These are phyloP conservation scores for Chloris gayana DNA, from an alignment of 176 grass and related monocot genomes.

Conservation along the genomic window DNA sequence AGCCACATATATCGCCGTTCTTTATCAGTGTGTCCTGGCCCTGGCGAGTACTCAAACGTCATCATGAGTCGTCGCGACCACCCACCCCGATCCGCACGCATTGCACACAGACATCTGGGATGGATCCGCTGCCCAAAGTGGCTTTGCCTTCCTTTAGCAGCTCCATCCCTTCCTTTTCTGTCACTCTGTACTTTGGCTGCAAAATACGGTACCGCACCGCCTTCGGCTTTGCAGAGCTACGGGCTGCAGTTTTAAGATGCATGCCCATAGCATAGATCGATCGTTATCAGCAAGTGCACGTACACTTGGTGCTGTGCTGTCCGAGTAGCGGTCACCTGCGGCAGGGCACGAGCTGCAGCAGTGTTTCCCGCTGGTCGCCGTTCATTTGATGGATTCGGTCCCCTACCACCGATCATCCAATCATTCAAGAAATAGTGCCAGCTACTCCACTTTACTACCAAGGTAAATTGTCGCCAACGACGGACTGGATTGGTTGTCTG, in stretches of 20 bases:
- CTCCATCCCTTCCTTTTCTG: neutral
- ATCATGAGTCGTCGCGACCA: slow-evolving; percentile 2
- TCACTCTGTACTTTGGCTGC: slow-evolving; percentile 1
- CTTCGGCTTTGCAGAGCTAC: slow-evolving; percentile 9
- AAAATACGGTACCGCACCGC: neutral
- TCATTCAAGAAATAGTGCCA: slow-evolving; percentile 23
- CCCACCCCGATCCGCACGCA: neutral
- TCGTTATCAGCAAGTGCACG: slow-evolving; percentile 40
- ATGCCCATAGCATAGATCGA: slow-evolving; percentile 20
- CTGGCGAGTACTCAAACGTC: slow-evolving; percentile 17
- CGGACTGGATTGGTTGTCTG: neutral
- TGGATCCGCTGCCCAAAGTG: slow-evolving; percentile 34
- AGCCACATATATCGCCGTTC: slow-evolving; percentile 17
- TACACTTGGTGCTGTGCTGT: slow-evolving; percentile 5
- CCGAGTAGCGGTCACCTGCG: slow-evolving; percentile 18
- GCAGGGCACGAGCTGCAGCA: slow-evolving; percentile 27
- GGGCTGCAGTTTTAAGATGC: slow-evolving; percentile 9
- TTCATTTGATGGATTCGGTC: slow-evolving; percentile 26
- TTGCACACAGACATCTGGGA: neutral
- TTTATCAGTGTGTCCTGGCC: slow-evolving; percentile 18
- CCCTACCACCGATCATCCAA: slow-evolving; percentile 23
- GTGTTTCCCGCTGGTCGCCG: slow-evolving; percentile 26
- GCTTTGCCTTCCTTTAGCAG: slow-evolving; percentile 15
- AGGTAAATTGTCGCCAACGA: neutral
- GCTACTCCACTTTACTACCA: slow-evolving; percentile 9